Percentiles rank a stretch among this genome's conserved stretches.
These are phyloP conservation scores for Podaxis sp. DNA, from an alignment of 768 basidiomycete genomes.

Conservation along the genomic window DNA sequence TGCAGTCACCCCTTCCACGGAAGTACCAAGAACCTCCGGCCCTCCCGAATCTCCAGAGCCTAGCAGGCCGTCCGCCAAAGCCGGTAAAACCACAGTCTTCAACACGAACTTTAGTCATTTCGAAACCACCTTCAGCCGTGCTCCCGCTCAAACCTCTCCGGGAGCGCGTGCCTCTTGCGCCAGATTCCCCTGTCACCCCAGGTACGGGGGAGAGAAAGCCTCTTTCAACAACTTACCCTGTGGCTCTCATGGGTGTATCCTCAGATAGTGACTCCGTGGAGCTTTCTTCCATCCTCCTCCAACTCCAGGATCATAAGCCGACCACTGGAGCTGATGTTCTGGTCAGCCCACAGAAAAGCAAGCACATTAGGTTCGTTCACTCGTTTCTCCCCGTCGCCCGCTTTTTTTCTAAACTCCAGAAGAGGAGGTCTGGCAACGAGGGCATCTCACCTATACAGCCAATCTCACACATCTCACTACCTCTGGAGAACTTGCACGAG, in stretches of 20 bases:
- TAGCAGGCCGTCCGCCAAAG: not conserved
- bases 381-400: not conserved
- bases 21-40: constrained; percentile 4
- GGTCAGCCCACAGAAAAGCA: constrained; percentile 9
- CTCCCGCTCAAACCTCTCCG: constrained; percentile 1
- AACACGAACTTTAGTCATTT: not conserved
- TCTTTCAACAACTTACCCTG: constrained; percentile 4
- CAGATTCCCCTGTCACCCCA: not conserved
- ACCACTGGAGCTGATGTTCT: not conserved
- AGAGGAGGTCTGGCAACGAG: constrained; percentile 61
- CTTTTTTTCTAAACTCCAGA: not conserved
- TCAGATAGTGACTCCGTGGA: not conserved
- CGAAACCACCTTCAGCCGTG: not conserved
- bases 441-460: constrained; percentile 41
- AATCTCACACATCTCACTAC: constrained; percentile 40
- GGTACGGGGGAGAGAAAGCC: constrained; percentile 6
- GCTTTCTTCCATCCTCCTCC: constrained; percentile 4
- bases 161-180: not conserved
- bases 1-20: not conserved
- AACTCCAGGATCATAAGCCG: not conserved
- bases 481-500: constrained; percentile 55
- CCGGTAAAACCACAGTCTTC: not conserved
- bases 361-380: constrained; percentile 5
- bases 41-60: not conserved
- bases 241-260: not conserved